Conservation (phyloP, 2,329 filamentous ascomycete genomes). For the Microcera coccophila region DNA sequence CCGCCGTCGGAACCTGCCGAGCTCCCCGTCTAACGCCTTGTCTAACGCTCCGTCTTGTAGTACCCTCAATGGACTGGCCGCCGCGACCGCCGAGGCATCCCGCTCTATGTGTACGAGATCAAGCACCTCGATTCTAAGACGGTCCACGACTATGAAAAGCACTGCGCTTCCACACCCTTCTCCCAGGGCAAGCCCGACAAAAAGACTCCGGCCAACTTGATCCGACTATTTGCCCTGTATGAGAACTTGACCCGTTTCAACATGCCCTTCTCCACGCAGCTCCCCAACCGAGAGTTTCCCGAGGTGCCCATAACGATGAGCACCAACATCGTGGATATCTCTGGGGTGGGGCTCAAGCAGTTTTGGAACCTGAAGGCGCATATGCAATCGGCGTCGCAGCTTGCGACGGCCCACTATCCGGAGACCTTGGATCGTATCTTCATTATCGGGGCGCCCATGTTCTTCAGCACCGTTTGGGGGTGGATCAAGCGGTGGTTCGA, state of each 20-base stretch:
- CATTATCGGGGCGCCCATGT: slow-evolving; percentile 83
- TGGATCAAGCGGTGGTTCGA: slow-evolving; percentile 97
- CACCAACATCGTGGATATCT: slow-evolving; percentile 94
- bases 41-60: slow-evolving; percentile 44
- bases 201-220: slow-evolving; percentile 68
- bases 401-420: slow-evolving; percentile 91
- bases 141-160: slow-evolving; percentile 72
- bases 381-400: slow-evolving; percentile 85
- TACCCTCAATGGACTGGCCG: slow-evolving; percentile 95
- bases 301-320: slow-evolving; percentile 86
- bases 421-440: slow-evolving; percentile 70
- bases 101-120: slow-evolving; percentile 88
- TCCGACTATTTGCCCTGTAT: slow-evolving; percentile 88
- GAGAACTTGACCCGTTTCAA: slow-evolving; percentile 87
- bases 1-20: slow-evolving; percentile 4
- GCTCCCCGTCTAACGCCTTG: slow-evolving; percentile 6
- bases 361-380: slow-evolving; percentile 94
- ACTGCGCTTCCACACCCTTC: slow-evolving; percentile 51
- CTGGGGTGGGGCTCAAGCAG: slow-evolving; percentile 80
- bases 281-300: slow-evolving; percentile 66
- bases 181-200: slow-evolving; percentile 61
- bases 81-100: slow-evolving; percentile 84
- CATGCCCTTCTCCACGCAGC: slow-evolving; percentile 76
- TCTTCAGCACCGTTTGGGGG: slow-evolving; percentile 91
- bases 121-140: slow-evolving; percentile 77